Base-by-base conservation (phyloP, 257 asterid genomes). In the Primulina huaijiensis region DNA sequence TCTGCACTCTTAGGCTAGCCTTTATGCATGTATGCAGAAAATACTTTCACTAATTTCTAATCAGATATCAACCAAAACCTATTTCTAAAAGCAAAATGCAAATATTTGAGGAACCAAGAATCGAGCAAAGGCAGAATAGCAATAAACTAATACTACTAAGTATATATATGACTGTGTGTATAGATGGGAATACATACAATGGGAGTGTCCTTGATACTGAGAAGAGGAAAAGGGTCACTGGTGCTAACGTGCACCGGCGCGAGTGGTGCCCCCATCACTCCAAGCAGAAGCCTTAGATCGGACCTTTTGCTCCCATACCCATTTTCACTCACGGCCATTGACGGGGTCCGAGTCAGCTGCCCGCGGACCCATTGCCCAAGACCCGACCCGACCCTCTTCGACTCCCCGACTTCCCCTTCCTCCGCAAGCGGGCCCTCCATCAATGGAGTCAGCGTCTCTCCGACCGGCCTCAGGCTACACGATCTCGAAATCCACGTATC, bases 221-320 rank as follows among this genome's bases (percentile, higher is more conserved):
- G 96, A 84, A 87, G 98, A 55, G 98, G 98, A 74, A 86, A 58
- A 14, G 96, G 96, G 69, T 92, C 97, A 64, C 83, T 52, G 66
- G 88, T 55, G 88, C 90, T 76, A 40, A 90, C 97, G 88, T 88
- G 88, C 80, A 90, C 90, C 59, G 98, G 98, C 5, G 95, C 95
- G 43, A 92, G 89, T 4, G 98, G 97, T 33, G 97, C 97, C 20
- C 97, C 97, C 98, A 92, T 88, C 14, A 90, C 97, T 10, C 98
- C 97, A 34, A 92, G 96, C 82, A 92, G 79, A 65, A 92, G 73
- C 72, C 98, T 77, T 86, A 89, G 86, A 83, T 93, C 98, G 63
- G 97, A 88, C 88, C 88, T 80, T 85, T 69, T 84, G 66, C 75
- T 76, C 72, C 59, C 55, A 59, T 67, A 72, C 57, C 79, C 92